Percentiles rank a stretch among this genome's conserved stretches.
These are phyloP conservation scores for Tolypocladium cylindrosporum DNA, from an alignment of 2,329 filamentous ascomycete genomes.

Conservation along the genomic window DNA sequence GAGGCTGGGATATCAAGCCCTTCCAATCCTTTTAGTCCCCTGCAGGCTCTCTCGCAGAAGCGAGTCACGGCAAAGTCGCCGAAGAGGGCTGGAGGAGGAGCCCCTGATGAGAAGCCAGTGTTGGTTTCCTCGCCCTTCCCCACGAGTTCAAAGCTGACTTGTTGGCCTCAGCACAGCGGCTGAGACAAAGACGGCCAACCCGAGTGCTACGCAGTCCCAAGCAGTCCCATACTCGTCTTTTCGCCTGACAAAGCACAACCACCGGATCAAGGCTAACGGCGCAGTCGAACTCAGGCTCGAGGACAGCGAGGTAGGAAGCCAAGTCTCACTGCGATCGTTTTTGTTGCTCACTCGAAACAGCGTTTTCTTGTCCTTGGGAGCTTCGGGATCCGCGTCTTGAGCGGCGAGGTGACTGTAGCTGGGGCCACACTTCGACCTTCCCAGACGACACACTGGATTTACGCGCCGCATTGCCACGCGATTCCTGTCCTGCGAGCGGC, in stretches of 20 bases:
- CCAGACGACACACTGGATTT: slow-evolving; percentile 42
- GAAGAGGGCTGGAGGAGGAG: slow-evolving; percentile 7
- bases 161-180: not conserved
- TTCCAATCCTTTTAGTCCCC: slow-evolving; percentile 18
- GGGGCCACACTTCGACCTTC: slow-evolving; percentile 50
- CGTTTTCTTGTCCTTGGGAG: slow-evolving; percentile 56
- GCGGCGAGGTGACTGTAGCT: slow-evolving; percentile 54
- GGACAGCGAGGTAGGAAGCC: slow-evolving; percentile 36
- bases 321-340: not conserved
- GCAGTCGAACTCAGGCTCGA: slow-evolving; percentile 30
- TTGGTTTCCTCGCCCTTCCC: not conserved
- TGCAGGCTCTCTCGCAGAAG: slow-evolving; percentile 11
- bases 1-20: slow-evolving; percentile 9
- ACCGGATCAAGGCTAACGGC: slow-evolving; percentile 27
- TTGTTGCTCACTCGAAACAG: slow-evolving; percentile 24
- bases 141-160: not conserved
- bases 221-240: slow-evolving; percentile 34
- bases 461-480: slow-evolving; percentile 59
- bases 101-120: not conserved
- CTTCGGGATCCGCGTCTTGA: slow-evolving; percentile 52
- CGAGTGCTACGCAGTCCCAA: slow-evolving; percentile 3
- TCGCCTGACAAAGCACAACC: slow-evolving; percentile 32
- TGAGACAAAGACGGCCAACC: not conserved
- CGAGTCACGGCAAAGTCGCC: slow-evolving; percentile 6
- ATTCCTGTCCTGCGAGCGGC: slow-evolving; percentile 54